Percentiles rank a stretch among this genome's conserved stretches.
These are phyloP conservation scores for Russula griseocarnosa DNA, from an alignment of 768 basidiomycete species.

Conservation along the genomic window DNA sequence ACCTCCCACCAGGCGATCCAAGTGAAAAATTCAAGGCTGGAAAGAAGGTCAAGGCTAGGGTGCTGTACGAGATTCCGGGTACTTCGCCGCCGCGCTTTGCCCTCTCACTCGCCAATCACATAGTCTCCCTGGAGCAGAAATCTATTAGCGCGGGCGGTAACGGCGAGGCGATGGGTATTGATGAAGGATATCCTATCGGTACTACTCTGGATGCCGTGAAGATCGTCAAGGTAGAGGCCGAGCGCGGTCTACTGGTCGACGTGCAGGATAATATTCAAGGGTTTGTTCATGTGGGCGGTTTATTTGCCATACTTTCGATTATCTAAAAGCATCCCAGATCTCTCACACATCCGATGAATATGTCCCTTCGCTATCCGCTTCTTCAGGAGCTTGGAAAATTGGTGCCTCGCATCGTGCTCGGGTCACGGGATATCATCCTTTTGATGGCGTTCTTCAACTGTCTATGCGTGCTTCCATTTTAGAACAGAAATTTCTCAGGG, in stretches of 20 bases:
- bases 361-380: constrained; percentile 63
- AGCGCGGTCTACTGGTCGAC: constrained; percentile 75
- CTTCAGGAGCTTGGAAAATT: constrained; percentile 76
- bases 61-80: constrained; percentile 73
- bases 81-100: constrained; percentile 77
- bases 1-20: constrained; percentile 50
- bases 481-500: constrained; percentile 80
- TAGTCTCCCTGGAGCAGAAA: constrained; percentile 53
- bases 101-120: constrained; percentile 70
- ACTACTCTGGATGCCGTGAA: constrained; percentile 66
- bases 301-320: constrained; percentile 5
- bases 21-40: constrained; percentile 54
- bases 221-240: constrained; percentile 68
- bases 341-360: constrained; percentile 92
- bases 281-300: constrained; percentile 77
- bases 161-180: constrained; percentile 36
- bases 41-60: constrained; percentile 75
- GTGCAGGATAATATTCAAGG: constrained; percentile 63
- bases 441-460: constrained; percentile 89
- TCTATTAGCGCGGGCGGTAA: constrained; percentile 30
- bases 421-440: constrained; percentile 76
- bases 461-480: constrained; percentile 79
- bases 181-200: constrained; percentile 69
- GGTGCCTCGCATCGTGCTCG: constrained; percentile 80
- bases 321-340: constrained; percentile 52